phyloP scores from a whole-genome alignment of 352 stramenopile species.

The Globisporangium acanthophoron region DNA sequence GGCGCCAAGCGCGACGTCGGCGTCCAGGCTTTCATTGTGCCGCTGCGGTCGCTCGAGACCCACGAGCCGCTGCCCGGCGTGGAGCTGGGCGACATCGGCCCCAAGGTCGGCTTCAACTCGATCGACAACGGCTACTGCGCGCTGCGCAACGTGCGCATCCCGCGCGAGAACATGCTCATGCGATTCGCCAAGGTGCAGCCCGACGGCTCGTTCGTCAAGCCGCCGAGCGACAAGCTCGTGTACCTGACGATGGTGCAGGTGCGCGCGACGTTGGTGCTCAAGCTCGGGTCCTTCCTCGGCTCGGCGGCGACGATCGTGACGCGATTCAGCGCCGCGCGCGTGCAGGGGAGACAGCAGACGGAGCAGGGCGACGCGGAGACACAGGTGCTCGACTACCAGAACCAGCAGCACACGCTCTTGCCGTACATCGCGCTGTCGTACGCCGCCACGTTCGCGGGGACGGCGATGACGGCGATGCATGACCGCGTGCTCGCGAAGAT shows the following conservation, averaged over 20 bases:
- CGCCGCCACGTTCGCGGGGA: conserved; percentile 26
- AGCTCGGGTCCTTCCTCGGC: conserved; percentile 45
- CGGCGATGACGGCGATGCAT: neutral
- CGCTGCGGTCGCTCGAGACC: conserved; percentile 34
- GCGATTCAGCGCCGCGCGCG: conserved; percentile 91
- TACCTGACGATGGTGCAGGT: conserved; percentile 85
- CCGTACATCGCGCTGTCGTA: conserved; percentile 38
- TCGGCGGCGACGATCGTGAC: conserved; percentile 91
- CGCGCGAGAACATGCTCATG: conserved; percentile 63
- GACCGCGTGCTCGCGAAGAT: neutral
- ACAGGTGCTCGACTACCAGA: conserved; percentile 93
- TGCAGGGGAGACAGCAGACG: conserved; percentile 78
- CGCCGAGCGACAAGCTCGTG: conserved; percentile 51
- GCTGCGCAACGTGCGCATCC: conserved; percentile 87
- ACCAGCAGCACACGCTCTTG: conserved; percentile 88
- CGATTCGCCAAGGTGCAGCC: conserved; percentile 40
- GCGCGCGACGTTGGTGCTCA: conserved; percentile 12
- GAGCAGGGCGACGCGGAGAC: conserved; percentile 55
- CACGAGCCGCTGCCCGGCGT: conserved; percentile 84
- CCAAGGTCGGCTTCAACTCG: conserved; percentile 89
- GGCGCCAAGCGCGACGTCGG: conserved; percentile 36
- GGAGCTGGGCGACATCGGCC: conserved; percentile 88
- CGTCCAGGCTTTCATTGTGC: conserved; percentile 94
- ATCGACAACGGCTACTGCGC: conserved; percentile 91
- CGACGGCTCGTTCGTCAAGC: conserved; percentile 55